Base-by-base conservation (phyloP, 2,329 filamentous ascomycete genomes). In the Colletotrichum falcatum region DNA sequence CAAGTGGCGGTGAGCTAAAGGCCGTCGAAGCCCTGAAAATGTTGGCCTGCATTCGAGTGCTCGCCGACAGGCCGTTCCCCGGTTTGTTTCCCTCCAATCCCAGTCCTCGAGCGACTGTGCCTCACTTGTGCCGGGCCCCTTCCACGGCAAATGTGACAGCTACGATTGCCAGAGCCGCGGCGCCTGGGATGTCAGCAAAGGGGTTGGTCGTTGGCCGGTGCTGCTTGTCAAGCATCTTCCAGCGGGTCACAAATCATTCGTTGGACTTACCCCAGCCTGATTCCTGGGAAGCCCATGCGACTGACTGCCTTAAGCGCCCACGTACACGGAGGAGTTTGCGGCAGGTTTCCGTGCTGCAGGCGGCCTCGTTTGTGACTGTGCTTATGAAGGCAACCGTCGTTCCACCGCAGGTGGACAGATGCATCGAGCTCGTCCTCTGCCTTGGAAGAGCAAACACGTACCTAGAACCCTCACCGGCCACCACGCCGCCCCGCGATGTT, bases 1-100 rank as follows among this genome's bases (percentile, higher is more conserved):
- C 64, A 71, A 71, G 64, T 67, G 68, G 68, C 68, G 68, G 68
- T 71, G 68, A 71, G 68, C 68, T 55, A 54, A 33, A 55, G 48
- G 62, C 42, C 26, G 23, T 44, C 30, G 44, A 67, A 61, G 62
- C 55, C 67, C 67, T 66, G 51, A 51, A 62, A 69, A 30, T 46
- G 46, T 59, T 48, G 53, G 33, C 51, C n/a, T 65, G 53, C 61
- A 46, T 44, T 30, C 46, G n/a, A 59, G n/a, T 37, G 39, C 33
- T 48, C 55, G 48, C 37, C 66, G 26, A 49, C 30, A 33, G 44
- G 39, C 39, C 55, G 49, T 61, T 33, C 49, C 28, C 49, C 55
- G 33, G 48, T 26, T 55, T 54, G 46, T 39, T 48, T 49, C 62
- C n/a, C 44, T 69, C 54, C 55, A 65, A 61, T 66, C 39, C 66